Evolutionary conservation across 257 asterid species (phyloP).

Genomic region (Apocynum venetum): DNA sequence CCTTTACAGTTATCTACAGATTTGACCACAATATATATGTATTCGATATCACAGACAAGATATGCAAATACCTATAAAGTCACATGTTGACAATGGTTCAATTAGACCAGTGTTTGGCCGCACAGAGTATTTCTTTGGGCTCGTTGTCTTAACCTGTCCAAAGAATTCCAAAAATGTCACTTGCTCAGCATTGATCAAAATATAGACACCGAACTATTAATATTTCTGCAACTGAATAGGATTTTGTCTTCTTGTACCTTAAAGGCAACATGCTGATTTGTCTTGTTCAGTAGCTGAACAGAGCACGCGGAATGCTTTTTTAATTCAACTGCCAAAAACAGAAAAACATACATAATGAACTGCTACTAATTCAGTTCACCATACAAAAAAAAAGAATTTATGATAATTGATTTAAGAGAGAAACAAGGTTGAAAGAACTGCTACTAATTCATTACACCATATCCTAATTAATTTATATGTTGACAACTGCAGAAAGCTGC

Average conservation of each 20-base stretch:
- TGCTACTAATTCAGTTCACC: too few relatives aligned
- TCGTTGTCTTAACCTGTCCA: slow-evolving; percentile 52
- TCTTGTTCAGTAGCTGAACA: slow-evolving; percentile 29
- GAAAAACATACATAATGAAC: not conserved
- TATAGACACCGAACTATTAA: not conserved
- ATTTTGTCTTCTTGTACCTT: slow-evolving; percentile 25
- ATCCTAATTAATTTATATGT: not conserved
- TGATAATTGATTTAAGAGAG: not conserved
- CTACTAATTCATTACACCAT: not conserved
- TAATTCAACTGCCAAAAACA: slow-evolving; percentile 30
- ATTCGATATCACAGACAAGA: not conserved
- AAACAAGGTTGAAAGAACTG: not conserved
- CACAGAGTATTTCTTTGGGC: slow-evolving; percentile 48
- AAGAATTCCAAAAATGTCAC: not conserved
- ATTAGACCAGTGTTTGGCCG: slow-evolving; percentile 45
- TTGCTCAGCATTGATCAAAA: slow-evolving; percentile 2
- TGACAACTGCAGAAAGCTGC: not conserved
- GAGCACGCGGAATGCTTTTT: slow-evolving; percentile 38
- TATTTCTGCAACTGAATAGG: not conserved
- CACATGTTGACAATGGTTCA: slow-evolving; percentile 33
- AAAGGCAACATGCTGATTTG: slow-evolving; percentile 36
- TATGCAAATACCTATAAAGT: slow-evolving; percentile 30
- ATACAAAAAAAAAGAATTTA: too few relatives aligned
- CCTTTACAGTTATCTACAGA: not conserved
- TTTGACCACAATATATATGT: not conserved